Percentiles rank a stretch among this genome's conserved stretches.
phyloP scores from a whole-genome alignment of 75 land plant species.

The Pinus albicaulis region DNA sequence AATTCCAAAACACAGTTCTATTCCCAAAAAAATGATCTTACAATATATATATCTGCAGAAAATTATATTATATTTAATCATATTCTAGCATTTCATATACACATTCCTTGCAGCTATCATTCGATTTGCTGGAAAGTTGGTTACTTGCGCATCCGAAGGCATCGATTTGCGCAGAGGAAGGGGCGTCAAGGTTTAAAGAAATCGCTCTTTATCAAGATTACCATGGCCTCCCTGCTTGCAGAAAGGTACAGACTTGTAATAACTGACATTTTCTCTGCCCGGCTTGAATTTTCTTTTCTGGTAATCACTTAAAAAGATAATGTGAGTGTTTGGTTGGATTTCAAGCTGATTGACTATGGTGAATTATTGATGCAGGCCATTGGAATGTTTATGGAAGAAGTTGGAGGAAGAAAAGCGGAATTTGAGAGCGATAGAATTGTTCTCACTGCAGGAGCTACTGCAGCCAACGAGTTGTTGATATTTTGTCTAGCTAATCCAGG shows the following conservation, averaged over 20 bases:
- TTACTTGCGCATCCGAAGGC: constrained; percentile 21
- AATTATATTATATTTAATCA: no score
- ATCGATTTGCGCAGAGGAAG: constrained; percentile 23
- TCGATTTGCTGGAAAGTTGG: constrained; percentile 32
- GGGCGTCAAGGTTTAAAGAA: constrained; percentile 7
- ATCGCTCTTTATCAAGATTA: constrained; percentile 23
- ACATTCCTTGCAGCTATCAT: constrained; percentile 16
- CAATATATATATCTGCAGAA: no score
- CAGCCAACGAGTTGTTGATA: constrained; percentile 53
- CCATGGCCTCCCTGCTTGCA: constrained; percentile 31
- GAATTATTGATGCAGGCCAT: constrained; percentile 36
- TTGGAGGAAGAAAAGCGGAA: constrained; percentile 38
- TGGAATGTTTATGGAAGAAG: constrained; percentile 61
- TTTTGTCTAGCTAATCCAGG: constrained; percentile 72
- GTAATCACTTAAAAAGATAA: neutral
- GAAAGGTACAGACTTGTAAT: constrained; percentile 8
- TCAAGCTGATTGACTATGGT: neutral
- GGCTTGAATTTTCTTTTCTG: neutral
- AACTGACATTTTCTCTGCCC: neutral
- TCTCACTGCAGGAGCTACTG: constrained; percentile 69
- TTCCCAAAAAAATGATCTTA: no score
- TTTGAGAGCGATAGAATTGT: constrained; percentile 59
- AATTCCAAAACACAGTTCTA: no score
- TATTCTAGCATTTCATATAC: no score
- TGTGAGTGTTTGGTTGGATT: neutral